phyloP scores from a whole-genome alignment of 306 rosid genomes.

The Cyamopsis tetragonoloba region DNA sequence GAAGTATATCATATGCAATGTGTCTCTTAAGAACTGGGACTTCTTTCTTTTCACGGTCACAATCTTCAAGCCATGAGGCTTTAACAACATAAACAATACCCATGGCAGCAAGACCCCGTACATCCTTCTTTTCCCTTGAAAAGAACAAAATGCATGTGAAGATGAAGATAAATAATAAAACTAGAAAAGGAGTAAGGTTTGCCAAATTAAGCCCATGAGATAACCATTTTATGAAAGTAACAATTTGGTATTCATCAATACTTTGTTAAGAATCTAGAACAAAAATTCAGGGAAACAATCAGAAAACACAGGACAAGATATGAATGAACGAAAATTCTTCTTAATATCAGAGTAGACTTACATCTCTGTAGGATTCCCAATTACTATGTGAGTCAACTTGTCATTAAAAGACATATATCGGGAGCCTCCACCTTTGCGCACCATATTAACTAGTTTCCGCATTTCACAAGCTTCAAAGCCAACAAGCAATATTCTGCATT shows the following conservation, averaged over 20 bases:
- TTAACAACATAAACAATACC: constrained; percentile 75
- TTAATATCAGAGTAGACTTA: constrained; percentile 32
- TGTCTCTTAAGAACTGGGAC: constrained; percentile 64
- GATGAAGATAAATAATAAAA: not conserved
- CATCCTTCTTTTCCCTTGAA: constrained; percentile 76
- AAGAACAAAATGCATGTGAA: constrained; percentile 20
- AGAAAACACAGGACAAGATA: constrained; percentile 7
- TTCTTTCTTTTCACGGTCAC: constrained; percentile 70
- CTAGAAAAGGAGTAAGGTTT: not conserved
- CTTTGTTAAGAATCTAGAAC: not conserved
- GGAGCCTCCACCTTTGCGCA: constrained; percentile 90
- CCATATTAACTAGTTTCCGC: constrained; percentile 81
- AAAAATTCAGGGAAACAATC: not conserved
- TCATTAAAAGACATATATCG: constrained; percentile 70
- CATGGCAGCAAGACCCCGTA: constrained; percentile 71
- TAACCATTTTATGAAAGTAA: constrained; percentile 20
- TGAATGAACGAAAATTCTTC: constrained; percentile 9
- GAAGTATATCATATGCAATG: constrained; percentile 65
- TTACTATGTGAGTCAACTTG: constrained; percentile 78
- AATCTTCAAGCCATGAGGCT: constrained; percentile 86
- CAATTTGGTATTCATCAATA: not conserved
- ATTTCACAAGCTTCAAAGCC: constrained; percentile 84
- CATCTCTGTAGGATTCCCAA: constrained; percentile 82
- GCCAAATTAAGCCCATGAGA: not conserved
- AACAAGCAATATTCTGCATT: constrained; percentile 70